Base-by-base conservation (phyloP, 1,284 basidiomycete species). In the Rhodotorula sp. region DNA sequence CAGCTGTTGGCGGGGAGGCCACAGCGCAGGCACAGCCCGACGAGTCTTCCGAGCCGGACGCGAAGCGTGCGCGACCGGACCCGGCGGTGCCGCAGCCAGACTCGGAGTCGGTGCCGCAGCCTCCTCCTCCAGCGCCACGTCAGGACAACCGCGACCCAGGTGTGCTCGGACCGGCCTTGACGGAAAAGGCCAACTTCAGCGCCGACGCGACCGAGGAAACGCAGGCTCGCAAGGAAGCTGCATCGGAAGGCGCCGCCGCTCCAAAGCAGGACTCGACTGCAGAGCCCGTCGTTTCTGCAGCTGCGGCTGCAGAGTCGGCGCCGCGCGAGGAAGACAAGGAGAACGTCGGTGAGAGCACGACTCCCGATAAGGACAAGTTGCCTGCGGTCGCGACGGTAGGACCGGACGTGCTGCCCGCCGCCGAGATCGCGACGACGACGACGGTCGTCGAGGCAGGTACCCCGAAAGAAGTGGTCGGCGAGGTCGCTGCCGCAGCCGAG, bases 21-120 rank as follows among this genome's bases (percentile, higher is more conserved):
- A n/a, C 26, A 0, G 54, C 58, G 12, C 20, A 33, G 26, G 56
- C 24, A 17, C 6, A 33, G 2, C 56, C 56, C 6, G 49, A 46
- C 29, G 26, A 44, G 56, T 8, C 59, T 4, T 55, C 55, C 30
- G 54, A 67, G 49, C 69, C 69, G 10, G 65, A 70, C 14, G 33
- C 51, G 33, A 70, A 70, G 59, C 62, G 66, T 10, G 53, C 53
- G 17, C 53, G 53, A 6, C 53, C 53, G 26, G 53, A 54, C 15
- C 53, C 53, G 29, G 49, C 33, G 48, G 48, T n/a, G 49, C 26
- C 51, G 33, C n/a, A 54, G 17, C 49, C 49, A 8, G 48, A 42
- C 15, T 33, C 37, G 7, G 33, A 10, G 8, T 22, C 60, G 18
- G 29, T n/a, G 20, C 60, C 22, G 29, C 29, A 48, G 29, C 29